Conservation (phyloP, 352 stramenopile species). For the Globisporangium mamillatum region DNA sequence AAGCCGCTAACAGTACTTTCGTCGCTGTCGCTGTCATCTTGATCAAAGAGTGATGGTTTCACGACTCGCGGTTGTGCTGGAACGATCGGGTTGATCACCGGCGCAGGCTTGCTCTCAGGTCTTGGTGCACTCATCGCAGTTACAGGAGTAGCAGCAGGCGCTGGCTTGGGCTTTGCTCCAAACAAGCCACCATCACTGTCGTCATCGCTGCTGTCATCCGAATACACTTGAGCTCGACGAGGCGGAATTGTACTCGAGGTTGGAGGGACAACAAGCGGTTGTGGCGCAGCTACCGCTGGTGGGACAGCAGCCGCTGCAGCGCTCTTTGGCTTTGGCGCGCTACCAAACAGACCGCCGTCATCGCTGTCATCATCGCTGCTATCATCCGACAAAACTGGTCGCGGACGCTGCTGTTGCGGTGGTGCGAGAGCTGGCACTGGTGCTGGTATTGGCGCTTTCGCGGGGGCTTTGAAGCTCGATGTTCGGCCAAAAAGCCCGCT, state of each 20-base stretch:
- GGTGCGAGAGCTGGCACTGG: conserved; percentile 1
- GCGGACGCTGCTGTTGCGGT: conserved; percentile 26
- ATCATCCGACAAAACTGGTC: conserved; percentile 41
- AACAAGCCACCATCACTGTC: background rate
- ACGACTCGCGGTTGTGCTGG: background rate
- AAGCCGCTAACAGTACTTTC: conserved; percentile 30
- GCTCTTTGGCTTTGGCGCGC: background rate
- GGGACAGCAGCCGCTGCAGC: background rate
- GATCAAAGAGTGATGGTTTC: background rate
- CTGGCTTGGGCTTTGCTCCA: background rate
- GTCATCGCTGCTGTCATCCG: background rate
- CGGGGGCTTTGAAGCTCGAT: conserved; percentile 14
- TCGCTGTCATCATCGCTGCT: conserved; percentile 17
- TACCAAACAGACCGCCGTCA: conserved; percentile 3
- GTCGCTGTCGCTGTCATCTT: conserved; percentile 12
- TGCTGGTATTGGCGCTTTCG: background rate
- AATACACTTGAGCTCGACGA: background rate
- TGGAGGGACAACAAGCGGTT: background rate
- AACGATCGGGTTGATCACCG: background rate
- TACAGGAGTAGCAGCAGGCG: background rate
- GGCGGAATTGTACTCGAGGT: background rate
- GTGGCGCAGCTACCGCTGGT: background rate
- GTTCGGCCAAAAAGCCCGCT: conserved; percentile 39
- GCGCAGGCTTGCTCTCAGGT: background rate
- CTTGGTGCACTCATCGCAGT: background rate